Evolutionary conservation across 1,284 basidiomycete genomes (phyloP), one percentile per base, ranked within the genome.

Genomic region (Phylloporus gajari): DNA sequence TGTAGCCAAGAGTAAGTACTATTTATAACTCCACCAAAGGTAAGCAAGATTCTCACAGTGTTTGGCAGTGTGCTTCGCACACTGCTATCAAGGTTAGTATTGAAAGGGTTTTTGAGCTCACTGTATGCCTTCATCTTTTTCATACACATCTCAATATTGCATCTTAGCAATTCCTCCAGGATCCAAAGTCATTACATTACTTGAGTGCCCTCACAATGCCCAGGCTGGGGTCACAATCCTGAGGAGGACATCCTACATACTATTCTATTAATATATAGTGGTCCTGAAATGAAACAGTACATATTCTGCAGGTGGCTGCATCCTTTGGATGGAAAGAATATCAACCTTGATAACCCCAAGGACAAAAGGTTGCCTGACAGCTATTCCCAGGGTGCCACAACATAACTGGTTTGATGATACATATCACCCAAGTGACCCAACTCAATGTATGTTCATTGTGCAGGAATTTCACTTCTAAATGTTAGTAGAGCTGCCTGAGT

Each of bases 381-480:
- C 0, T 72, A 81, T n/a, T 76, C 78, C 12, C 88, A 86, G 88
- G 86, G 85, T 27, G 84, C 81, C 0, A 86, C 85, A 3, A 1
- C 84, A 82, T 65, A 87, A 89, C 69, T 84, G 82, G 17, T 17
- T 83, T 0, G 82, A n/a, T n/a, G n/a, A n/a, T n/a, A n/a, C n/a
- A n/a, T n/a, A n/a, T n/a, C n/a, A n/a, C n/a, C n/a, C n/a, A n/a
- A n/a, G n/a, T n/a, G n/a, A n/a, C n/a, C n/a, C n/a, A n/a, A n/a
- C n/a, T n/a, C n/a, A n/a, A n/a, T n/a, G n/a, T n/a, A n/a, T n/a
- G n/a, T n/a, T n/a, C n/a, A n/a, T n/a, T n/a, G n/a, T n/a, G n/a
- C n/a, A n/a, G n/a, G n/a, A n/a, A n/a, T n/a, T n/a, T n/a, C n/a
- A n/a, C n/a, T n/a, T n/a, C n/a, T n/a, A n/a, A n/a, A n/a, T n/a